phyloP scores from a whole-genome alignment of 306 rosid genomes.

The Carpinus fangiana region DNA sequence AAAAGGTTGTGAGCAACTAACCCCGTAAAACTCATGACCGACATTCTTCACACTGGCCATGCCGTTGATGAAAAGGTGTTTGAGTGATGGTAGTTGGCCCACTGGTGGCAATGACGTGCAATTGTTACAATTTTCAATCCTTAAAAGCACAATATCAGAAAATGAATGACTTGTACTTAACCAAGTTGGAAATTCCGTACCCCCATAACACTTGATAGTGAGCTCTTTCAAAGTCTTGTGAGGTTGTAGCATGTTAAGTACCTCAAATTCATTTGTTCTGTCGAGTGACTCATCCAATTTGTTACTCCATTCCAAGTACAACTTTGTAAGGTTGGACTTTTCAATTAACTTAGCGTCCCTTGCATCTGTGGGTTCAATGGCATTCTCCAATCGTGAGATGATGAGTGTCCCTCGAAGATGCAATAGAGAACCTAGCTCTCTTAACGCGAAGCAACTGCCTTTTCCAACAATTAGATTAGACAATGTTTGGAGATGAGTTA shows the following conservation, averaged over 20 bases:
- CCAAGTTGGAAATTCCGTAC: constrained; percentile 7
- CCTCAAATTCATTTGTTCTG: neutral
- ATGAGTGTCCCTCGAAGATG: neutral
- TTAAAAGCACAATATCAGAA: neutral
- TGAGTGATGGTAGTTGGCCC: neutral
- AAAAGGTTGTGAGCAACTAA: neutral
- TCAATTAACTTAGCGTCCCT: too few species aligned
- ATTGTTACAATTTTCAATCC: neutral
- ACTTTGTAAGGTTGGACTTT: too few species aligned
- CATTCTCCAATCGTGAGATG: too few species aligned
- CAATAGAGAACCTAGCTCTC: neutral
- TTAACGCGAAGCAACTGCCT: too few species aligned
- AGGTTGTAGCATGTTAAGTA: constrained; percentile 10
- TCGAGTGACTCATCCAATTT: neutral
- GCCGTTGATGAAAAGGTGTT: neutral
- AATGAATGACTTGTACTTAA: constrained; percentile 2
- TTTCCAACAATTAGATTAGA: too few species aligned
- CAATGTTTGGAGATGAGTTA: neutral
- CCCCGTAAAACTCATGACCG: constrained; percentile 13
- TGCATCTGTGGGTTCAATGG: too few species aligned
- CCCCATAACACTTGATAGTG: neutral
- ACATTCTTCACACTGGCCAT: neutral
- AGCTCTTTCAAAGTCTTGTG: neutral
- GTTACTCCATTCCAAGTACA: too few species aligned
- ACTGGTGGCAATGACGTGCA: constrained; percentile 8